Base-by-base conservation (phyloP, 2,329 filamentous ascomycete genomes). In the Aspergillus chevalieri region DNA sequence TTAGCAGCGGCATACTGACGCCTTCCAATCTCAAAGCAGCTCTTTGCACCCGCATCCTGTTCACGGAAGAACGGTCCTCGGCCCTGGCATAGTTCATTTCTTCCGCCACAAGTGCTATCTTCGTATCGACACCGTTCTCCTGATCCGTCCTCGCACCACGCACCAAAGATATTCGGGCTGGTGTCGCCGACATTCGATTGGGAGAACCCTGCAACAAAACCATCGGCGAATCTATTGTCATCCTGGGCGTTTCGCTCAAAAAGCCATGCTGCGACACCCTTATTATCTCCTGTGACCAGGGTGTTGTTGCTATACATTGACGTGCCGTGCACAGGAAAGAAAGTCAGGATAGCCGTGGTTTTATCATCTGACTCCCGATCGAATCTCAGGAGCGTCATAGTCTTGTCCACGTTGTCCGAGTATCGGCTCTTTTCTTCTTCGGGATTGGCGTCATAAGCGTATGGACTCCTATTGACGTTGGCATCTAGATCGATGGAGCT, bases 291-390 rank as follows among this genome's bases (percentile, higher is more conserved):
- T 2, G 90, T 85, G 46, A 93, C 82, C 12, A 95, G 77, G 0
- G 90, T 96, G 70, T 95, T 95, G 71, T 96, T 96, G 48, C 87
- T 86, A 21, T 91, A 82, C 69, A 96, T 81, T 0, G 89, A 95
- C 0, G 92, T 97, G 43, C 91, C 91, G 66, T 97, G 92, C 0
- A 91, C 87, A 2, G 92, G 83, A 66, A 92, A 95, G 88, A 91
- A 97, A 14, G 89, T 93, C 50, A 97, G 71, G 1, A 94, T 75
- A 10, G 89, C 91, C 39, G 89, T 81, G 50, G 85, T 85, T 70
- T 89, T 90, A 44, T 79, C 78, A 62, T 93, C 88, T 0, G 81
- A 85, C 8, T 81, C 80, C 34, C 87, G 80, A 56, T 83, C 82
- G 65, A 96, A 91, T 52, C 84, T 85, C 24, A 96, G 75, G 38